These are phyloP conservation scores for Malbranchea cinnamomea DNA, from an alignment of 2,329 filamentous ascomycete species.

Conservation along the genomic window DNA sequence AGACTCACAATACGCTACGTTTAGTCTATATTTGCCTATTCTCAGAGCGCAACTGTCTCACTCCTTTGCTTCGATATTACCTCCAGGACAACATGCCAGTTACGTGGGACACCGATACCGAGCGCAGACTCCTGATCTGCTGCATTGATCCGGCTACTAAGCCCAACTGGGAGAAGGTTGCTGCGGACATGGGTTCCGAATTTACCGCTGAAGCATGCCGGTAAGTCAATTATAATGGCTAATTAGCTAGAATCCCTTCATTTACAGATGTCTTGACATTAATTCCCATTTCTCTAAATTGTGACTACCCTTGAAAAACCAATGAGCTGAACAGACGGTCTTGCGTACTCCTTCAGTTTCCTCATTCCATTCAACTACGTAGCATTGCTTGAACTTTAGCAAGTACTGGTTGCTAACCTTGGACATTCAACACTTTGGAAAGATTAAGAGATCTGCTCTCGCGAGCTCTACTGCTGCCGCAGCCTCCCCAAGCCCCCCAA, in stretches of 20 bases:
- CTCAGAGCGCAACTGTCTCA: too few relatives aligned
- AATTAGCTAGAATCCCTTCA: background rate
- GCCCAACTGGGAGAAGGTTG: conserved; percentile 10
- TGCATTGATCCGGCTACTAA: conserved; percentile 9
- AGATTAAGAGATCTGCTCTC: conserved; percentile 5
- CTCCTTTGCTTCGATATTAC: too few relatives aligned
- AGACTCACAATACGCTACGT: too few relatives aligned
- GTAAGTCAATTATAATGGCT: conserved; percentile 8
- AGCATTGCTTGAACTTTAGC: too few relatives aligned
- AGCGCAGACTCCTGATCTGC: conserved; percentile 11
- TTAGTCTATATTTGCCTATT: too few relatives aligned
- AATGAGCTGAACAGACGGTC: background rate
- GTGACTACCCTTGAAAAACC: background rate
- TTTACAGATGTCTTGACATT: background rate
- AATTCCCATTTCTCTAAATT: background rate
- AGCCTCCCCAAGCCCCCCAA: conserved; percentile 1
- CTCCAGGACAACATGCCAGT: conserved; percentile 10
- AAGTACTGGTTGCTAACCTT: too few relatives aligned
- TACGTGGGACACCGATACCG: conserved; percentile 10
- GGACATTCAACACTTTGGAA: conserved; percentile 8
- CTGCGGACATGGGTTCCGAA: conserved; percentile 9
- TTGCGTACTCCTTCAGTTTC: background rate
- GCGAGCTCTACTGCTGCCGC: background rate
- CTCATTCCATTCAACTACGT: too few relatives aligned
- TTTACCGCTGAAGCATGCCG: conserved; percentile 12